Conservation (phyloP, 208 protist genomes). For the Trypanosoma vivax region DNA sequence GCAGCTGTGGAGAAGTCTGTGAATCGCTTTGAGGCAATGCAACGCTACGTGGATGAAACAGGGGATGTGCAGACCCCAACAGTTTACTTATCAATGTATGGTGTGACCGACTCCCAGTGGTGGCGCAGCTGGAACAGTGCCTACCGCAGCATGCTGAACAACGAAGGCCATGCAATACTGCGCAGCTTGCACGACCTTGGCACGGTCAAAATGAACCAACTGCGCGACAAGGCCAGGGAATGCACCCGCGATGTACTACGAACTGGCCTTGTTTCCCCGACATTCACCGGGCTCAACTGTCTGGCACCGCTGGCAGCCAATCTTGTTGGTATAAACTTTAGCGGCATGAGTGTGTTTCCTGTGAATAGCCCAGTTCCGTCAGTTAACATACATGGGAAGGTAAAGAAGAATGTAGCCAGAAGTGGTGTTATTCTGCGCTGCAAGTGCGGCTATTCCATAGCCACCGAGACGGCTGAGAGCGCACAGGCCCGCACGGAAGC, state of each 20-base stretch:
- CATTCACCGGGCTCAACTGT: conserved; percentile 7
- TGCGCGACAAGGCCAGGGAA: conserved; percentile 7
- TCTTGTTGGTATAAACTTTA: conserved; percentile 5
- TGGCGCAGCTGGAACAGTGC: conserved; percentile 58
- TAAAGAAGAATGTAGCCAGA: neutral
- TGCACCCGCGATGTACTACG: neutral
- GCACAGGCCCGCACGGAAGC: no score
- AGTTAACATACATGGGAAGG: neutral
- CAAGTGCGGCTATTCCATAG: conserved; percentile 66
- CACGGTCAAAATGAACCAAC: conserved; percentile 30
- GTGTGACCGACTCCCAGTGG: conserved; percentile 16
- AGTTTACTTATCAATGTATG: conserved; percentile 51
- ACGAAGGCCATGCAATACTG: conserved; percentile 36
- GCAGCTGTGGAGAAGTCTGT: conserved; percentile 47
- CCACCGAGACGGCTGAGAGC: conserved; percentile 24
- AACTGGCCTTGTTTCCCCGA: neutral
- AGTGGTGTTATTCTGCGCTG: conserved; percentile 55
- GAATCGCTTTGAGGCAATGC: conserved; percentile 32
- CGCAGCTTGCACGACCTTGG: conserved; percentile 58
- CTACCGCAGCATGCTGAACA: conserved; percentile 54
- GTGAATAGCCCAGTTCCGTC: neutral
- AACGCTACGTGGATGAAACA: conserved; percentile 79
- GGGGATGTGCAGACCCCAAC: conserved; percentile 63
- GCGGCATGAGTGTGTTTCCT: conserved; percentile 3
- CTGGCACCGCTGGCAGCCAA: neutral